Evolutionary conservation across 805 yeast genomes (phyloP).

Genomic region (Lipomyces oligophaga): DNA sequence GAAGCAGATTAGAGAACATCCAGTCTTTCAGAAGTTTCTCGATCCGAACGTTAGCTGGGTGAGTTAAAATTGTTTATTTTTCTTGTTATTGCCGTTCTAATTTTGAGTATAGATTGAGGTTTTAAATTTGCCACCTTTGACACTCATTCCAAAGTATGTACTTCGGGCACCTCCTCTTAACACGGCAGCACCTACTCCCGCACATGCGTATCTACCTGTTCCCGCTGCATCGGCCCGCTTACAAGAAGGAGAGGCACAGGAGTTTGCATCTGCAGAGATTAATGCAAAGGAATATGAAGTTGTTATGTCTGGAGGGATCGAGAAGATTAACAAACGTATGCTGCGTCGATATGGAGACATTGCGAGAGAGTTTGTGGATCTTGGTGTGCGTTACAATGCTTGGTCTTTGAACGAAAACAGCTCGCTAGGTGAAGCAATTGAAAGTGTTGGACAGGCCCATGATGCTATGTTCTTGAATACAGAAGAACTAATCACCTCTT

Average conservation of each 20-base stretch:
- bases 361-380: conserved; percentile 63
- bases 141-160: conserved; percentile 50
- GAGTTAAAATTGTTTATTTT: background rate
- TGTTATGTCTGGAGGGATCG: conserved; percentile 48
- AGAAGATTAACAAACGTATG: conserved; percentile 54
- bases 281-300: conserved; percentile 47
- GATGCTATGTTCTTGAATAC: conserved; percentile 59
- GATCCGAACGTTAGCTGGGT: conserved; percentile 82
- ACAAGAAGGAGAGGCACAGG: conserved; percentile 40
- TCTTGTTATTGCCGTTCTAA: background rate
- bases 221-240: conserved; percentile 47
- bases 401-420: conserved; percentile 50
- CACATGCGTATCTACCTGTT: conserved; percentile 60
- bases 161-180: conserved; percentile 59
- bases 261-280: conserved; percentile 43
- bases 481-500: conserved; percentile 48
- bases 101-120: conserved; percentile 50
- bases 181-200: conserved; percentile 53
- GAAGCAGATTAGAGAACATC: conserved; percentile 52
- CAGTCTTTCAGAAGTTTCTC: conserved; percentile 69
- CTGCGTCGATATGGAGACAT: conserved; percentile 55
- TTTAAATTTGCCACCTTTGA: conserved; percentile 52
- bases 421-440: conserved; percentile 54
- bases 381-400: conserved; percentile 69
- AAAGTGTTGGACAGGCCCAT: conserved; percentile 79